Conservation (phyloP, 352 stramenopile genomes). For the Phytophthora quininea region DNA sequence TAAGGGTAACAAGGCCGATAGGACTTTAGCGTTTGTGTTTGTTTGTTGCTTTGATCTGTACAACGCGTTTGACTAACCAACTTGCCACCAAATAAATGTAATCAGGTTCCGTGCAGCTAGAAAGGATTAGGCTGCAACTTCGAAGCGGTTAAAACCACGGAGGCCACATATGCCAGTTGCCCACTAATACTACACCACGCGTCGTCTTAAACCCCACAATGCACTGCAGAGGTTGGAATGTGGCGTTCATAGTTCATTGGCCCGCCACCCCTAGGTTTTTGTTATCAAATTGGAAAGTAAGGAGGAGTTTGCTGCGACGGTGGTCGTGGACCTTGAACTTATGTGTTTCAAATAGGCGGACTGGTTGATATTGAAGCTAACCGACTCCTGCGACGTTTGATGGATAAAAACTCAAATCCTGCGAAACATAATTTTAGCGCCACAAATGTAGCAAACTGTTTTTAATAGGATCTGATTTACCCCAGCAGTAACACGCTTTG, state of each 20-base stretch:
- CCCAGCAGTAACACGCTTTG: background rate
- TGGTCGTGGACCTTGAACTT: background rate
- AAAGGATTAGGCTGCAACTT: conserved; percentile 18
- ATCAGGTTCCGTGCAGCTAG: conserved; percentile 12
- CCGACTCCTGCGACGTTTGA: background rate
- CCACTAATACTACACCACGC: conserved; percentile 19
- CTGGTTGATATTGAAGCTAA: background rate
- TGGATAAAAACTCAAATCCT: background rate
- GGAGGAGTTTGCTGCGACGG: background rate
- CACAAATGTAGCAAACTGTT: background rate
- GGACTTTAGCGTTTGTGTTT: background rate
- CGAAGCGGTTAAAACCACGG: conserved; percentile 12
- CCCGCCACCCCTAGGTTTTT: conserved; percentile 13
- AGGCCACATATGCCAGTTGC: conserved; percentile 14
- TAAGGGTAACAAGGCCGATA: no score
- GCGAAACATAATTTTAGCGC: background rate
- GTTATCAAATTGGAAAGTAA: conserved; percentile 15
- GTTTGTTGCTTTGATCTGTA: background rate
- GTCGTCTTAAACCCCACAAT: conserved; percentile 18
- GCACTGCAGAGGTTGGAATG: conserved; percentile 13
- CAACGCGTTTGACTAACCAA: conserved; percentile 7
- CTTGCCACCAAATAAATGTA: conserved; percentile 4
- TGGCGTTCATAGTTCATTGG: conserved; percentile 18
- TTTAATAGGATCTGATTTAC: background rate
- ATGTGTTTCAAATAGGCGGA: background rate